A percentile compares a stretch with the other conserved stretches of the same genome.
Evolutionary conservation across 352 stramenopile species (phyloP).

Genomic region (Globisporangium parvum): DNA sequence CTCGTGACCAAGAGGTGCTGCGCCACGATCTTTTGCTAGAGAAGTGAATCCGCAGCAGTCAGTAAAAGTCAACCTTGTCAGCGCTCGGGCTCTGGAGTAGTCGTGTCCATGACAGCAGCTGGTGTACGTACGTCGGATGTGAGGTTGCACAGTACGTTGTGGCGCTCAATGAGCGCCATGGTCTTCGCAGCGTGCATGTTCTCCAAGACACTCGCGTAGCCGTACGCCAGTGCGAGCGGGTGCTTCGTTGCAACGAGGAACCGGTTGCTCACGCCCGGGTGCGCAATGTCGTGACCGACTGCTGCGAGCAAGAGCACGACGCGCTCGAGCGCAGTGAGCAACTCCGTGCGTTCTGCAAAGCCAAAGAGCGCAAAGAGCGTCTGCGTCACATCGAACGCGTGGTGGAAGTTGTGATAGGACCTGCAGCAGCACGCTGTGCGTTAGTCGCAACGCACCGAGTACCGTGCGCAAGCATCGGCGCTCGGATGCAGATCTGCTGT

Average conservation of each 20-base stretch:
- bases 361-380: slow-evolving; percentile 23
- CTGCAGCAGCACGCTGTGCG: not conserved
- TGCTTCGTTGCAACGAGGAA: slow-evolving; percentile 19
- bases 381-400: slow-evolving; percentile 24
- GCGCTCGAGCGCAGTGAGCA: slow-evolving; percentile 17
- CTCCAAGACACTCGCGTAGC: slow-evolving; percentile 17
- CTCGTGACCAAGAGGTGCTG: slow-evolving; percentile 20
- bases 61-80: not conserved
- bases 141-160: slow-evolving; percentile 13
- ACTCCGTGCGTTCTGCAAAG: slow-evolving; percentile 7
- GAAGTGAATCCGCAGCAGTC: too few relatives aligned
- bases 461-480: not conserved
- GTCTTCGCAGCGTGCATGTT: slow-evolving; percentile 26
- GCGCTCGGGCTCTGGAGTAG: not conserved
- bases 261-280: slow-evolving; percentile 23
- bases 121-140: slow-evolving; percentile 5
- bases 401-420: slow-evolving; percentile 26
- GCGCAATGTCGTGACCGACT: slow-evolving; percentile 22
- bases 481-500: not conserved
- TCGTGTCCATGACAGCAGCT: not conserved
- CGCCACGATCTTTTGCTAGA: slow-evolving; percentile 13
- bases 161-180: slow-evolving; percentile 10
- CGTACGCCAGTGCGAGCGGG: slow-evolving; percentile 13
- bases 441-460: not conserved
- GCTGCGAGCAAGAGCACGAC: slow-evolving; percentile 18